A percentile compares a stretch with the other conserved stretches of the same genome.
Conservation (phyloP, 2,329 filamentous ascomycete genomes). For the Calonectria pseudoturangicola region DNA sequence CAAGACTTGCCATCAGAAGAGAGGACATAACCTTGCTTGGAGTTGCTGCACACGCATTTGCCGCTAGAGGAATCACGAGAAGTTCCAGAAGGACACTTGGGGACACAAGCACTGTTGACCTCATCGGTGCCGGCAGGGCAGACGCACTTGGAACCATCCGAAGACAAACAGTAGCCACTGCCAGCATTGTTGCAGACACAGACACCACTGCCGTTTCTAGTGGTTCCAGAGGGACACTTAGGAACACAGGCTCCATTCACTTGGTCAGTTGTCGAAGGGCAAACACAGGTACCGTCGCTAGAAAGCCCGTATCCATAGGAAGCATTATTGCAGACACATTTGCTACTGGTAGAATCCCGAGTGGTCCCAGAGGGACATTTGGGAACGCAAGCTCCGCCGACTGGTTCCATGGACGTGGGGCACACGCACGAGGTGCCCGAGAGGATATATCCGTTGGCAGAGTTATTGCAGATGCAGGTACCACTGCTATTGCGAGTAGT, state of each 20-base stretch:
- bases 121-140: neutral
- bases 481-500: neutral
- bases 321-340: neutral
- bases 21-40: too few species aligned
- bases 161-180: neutral
- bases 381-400: neutral
- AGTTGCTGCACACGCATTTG: neutral
- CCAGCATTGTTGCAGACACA: neutral
- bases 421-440: neutral
- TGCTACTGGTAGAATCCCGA: neutral
- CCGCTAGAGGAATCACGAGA: neutral
- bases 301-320: neutral
- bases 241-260: neutral
- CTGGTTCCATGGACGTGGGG: neutral
- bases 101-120: neutral
- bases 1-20: too few species aligned
- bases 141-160: neutral
- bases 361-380: neutral
- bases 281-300: neutral
- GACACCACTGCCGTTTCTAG: neutral
- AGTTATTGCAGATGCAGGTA: neutral
- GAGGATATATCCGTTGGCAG: neutral
- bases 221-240: neutral
- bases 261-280: neutral
- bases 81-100: neutral